Conservation (phyloP, 1,284 basidiomycete species). For the Tilletiaria anomala region DNA sequence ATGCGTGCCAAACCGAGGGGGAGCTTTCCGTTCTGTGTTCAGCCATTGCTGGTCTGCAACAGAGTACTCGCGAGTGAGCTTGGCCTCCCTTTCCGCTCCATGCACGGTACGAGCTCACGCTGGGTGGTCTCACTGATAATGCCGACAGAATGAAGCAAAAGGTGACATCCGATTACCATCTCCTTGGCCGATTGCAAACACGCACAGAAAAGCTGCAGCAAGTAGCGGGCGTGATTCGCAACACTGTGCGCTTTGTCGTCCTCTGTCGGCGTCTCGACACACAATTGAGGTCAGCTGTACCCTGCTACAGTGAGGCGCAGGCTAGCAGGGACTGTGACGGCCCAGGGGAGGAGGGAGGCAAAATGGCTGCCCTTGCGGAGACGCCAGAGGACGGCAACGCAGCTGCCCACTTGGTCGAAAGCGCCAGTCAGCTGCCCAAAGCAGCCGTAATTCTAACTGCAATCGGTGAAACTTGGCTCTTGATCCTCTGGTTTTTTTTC, state of each 20-base stretch:
- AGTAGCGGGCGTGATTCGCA: neutral
- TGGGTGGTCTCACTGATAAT: too few species aligned
- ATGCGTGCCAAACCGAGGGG: neutral
- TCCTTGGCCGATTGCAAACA: neutral
- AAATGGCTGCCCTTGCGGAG: too few species aligned
- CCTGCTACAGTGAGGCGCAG: neutral
- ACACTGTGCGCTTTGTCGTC: neutral
- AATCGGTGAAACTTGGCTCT: neutral
- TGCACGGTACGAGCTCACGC: too few species aligned
- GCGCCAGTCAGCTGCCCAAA: neutral
- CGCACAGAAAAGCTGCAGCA: neutral
- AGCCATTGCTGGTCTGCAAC: neutral
- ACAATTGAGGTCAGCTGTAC: neutral
- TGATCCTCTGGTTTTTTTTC: too few species aligned
- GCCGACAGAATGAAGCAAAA: neutral
- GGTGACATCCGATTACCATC: neutral
- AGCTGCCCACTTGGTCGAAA: too few species aligned
- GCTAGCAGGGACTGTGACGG: too few species aligned
- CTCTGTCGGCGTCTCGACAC: neutral
- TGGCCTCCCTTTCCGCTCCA: too few species aligned
- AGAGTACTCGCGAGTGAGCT: too few species aligned
- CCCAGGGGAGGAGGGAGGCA: too few species aligned
- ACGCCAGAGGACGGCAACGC: too few species aligned
- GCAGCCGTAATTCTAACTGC: neutral
- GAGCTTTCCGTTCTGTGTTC: neutral